Percentiles rank a stretch among this genome's conserved stretches.
phyloP scores from a whole-genome alignment of 805 yeast genomes.

The Clavispora fructus region DNA sequence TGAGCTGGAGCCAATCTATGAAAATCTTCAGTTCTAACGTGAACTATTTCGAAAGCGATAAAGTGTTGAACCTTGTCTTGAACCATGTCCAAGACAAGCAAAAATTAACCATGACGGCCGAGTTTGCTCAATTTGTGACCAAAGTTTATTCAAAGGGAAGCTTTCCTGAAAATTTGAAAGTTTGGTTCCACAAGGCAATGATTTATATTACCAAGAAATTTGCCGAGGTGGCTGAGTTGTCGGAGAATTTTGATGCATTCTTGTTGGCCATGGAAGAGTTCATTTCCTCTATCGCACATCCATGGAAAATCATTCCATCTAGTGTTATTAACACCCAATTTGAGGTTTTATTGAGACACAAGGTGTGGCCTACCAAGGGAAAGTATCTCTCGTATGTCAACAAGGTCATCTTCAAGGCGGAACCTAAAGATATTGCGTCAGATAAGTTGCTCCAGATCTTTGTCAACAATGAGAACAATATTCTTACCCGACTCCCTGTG shows the following conservation, averaged over 20 bases:
- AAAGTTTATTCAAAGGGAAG: slow-evolving; percentile 9
- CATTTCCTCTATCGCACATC: background rate
- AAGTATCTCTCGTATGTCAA: slow-evolving; percentile 43
- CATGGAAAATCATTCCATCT: slow-evolving; percentile 38
- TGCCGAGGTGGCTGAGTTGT: slow-evolving; percentile 41
- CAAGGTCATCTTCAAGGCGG: slow-evolving; percentile 33
- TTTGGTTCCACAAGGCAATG: slow-evolving; percentile 56
- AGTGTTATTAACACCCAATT: slow-evolving; percentile 56
- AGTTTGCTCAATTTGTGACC: slow-evolving; percentile 23
- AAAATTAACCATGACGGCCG: slow-evolving; percentile 25
- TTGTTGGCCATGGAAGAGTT: slow-evolving; percentile 16
- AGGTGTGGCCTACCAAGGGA: slow-evolving; percentile 41
- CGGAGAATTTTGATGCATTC: slow-evolving; percentile 28
- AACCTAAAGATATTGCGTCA: slow-evolving; percentile 31
- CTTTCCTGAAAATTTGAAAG: slow-evolving; percentile 21
- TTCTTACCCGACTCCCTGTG: slow-evolving; percentile 23
- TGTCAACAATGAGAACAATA: slow-evolving; percentile 45
- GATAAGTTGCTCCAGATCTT: slow-evolving; percentile 59
- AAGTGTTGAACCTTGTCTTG: slow-evolving; percentile 18
- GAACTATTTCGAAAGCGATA: slow-evolving; percentile 7
- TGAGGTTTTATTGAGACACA: slow-evolving; percentile 49
- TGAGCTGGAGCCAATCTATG: slow-evolving; percentile 17
- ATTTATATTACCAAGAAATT: slow-evolving; percentile 59
- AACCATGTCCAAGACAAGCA: slow-evolving; percentile 13
- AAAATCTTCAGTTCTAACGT: slow-evolving; percentile 11